phyloP scores from a whole-genome alignment of 352 stramenopile genomes.

The Pythium dissotocum region DNA sequence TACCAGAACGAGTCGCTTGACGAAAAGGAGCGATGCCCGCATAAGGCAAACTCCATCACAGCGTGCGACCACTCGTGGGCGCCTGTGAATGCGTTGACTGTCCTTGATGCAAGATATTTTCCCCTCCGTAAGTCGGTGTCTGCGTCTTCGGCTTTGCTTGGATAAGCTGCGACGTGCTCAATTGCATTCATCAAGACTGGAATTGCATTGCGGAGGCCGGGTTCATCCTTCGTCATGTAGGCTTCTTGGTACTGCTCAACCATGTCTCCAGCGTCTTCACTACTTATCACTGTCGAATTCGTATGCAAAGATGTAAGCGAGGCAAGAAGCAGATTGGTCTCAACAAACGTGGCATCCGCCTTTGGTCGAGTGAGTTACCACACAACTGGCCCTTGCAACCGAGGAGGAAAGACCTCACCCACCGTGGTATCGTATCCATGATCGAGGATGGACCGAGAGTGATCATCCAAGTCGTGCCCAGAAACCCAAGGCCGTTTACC shows the following conservation, averaged over 20 bases:
- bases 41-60: slow-evolving; percentile 4
- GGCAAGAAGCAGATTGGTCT: slow-evolving; percentile 13
- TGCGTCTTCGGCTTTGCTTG: slow-evolving; percentile 13
- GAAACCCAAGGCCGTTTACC: no score
- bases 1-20: slow-evolving; percentile 17
- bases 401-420: no score
- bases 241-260: slow-evolving; percentile 6
- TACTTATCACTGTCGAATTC: slow-evolving; percentile 11
- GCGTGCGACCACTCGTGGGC: slow-evolving; percentile 13
- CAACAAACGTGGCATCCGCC: background rate
- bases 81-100: slow-evolving; percentile 14
- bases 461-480: no score
- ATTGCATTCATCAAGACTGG: slow-evolving; percentile 6
- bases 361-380: background rate
- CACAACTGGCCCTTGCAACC: background rate
- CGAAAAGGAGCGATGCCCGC: slow-evolving; percentile 3
- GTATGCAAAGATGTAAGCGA: slow-evolving; percentile 6
- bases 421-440: background rate
- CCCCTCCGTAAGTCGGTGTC: slow-evolving; percentile 4
- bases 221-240: slow-evolving; percentile 9
- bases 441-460: no score
- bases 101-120: slow-evolving; percentile 5
- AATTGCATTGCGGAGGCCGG: background rate
- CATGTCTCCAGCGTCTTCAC: slow-evolving; percentile 9
- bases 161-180: slow-evolving; percentile 3